Evolutionary conservation across 2,329 filamentous ascomycete species (phyloP), one percentile per base, ranked within the genome.

Genomic region (Emydomyces testavorans): DNA sequence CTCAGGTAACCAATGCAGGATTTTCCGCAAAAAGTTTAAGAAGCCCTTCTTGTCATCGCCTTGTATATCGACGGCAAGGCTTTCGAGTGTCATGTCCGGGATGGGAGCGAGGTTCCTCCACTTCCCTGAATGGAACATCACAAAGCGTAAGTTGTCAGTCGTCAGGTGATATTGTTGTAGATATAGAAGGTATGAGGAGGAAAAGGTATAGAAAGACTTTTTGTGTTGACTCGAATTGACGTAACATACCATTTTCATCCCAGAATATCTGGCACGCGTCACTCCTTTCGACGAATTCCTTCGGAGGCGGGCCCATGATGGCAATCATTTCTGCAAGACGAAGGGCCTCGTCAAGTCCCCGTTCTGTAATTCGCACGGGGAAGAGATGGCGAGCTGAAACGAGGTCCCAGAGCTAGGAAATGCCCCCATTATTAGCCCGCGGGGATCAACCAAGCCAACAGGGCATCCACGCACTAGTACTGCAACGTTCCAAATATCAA

Each of bases 401-500:
- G 11, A 52, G 42, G 35, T 52, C 50, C 50, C 50, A 52, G n/a
- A 26, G 28, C 46, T 52, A 48, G n/a, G 11, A 20, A 3, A 20
- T 15, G 15, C 2, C 26, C 4, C n/a, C n/a, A n/a, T n/a, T n/a
- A n/a, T n/a, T n/a, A n/a, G n/a, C n/a, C n/a, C n/a, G n/a, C n/a
- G n/a, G n/a, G n/a, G n/a, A n/a, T n/a, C n/a, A n/a, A n/a, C n/a
- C n/a, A n/a, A n/a, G n/a, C n/a, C n/a, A 41, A 15, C 13, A 28
- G 7, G 18, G 16, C 11, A 5, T 6, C 10, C 16, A 20, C 53
- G 29, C 52, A 57, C 56, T 51, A 59, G 51, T 13, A 53, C 43
- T 15, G 53, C 58, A 31, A 59, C 46, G 35, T 50, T 53, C 58
- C 58, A 61, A 7, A 60, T 55, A 43, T 60, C 58, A 36, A 57